Evolutionary conservation across 768 basidiomycete species (phyloP).

Genomic region (Rhizopogon vesiculosus): DNA sequence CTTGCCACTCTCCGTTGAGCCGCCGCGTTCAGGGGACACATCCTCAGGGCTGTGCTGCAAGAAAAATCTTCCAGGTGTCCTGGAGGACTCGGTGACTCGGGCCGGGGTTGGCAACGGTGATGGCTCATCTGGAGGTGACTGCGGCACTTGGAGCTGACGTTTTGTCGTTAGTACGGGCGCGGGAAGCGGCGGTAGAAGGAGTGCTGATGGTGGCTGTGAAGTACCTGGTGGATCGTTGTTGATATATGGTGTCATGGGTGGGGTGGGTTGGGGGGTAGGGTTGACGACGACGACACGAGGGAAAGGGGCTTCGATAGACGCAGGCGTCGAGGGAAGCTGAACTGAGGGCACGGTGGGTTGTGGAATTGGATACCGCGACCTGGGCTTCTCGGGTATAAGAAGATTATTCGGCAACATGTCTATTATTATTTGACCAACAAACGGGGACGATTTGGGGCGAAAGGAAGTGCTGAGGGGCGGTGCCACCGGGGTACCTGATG

Average conservation of each 20-base stretch:
- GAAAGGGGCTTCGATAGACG: constrained; percentile 25
- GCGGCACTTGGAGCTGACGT: constrained; percentile 13
- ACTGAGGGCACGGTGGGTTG: constrained; percentile 22
- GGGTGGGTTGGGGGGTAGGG: constrained; percentile 76
- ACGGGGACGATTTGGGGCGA: constrained; percentile 18
- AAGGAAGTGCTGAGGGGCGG: constrained; percentile 3
- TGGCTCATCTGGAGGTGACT: constrained; percentile 3
- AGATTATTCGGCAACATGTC: constrained; percentile 52
- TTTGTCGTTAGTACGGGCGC: constrained; percentile 16
- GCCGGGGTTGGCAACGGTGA: constrained; percentile 3
- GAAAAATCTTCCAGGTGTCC: constrained; percentile 37
- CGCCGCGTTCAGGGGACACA: constrained; percentile 31
- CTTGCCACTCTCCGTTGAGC: constrained; percentile 28
- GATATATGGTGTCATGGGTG: constrained; percentile 62
- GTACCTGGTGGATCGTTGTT: constrained; percentile 16
- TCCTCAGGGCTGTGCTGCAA: constrained; percentile 39
- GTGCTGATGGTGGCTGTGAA: constrained; percentile 21
- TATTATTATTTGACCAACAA: constrained; percentile 47
- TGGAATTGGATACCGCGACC: constrained; percentile 7
- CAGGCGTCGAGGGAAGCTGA: constrained; percentile 20
- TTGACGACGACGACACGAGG: constrained; percentile 67
- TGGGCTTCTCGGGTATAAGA: constrained; percentile 18
- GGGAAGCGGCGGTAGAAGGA: constrained; percentile 27
- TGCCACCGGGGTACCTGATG: constrained; percentile 9
- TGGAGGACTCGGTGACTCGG: constrained; percentile 11